phyloP scores from a whole-genome alignment of 2,329 filamentous ascomycete genomes.

The Phyllosticta ampelicida region DNA sequence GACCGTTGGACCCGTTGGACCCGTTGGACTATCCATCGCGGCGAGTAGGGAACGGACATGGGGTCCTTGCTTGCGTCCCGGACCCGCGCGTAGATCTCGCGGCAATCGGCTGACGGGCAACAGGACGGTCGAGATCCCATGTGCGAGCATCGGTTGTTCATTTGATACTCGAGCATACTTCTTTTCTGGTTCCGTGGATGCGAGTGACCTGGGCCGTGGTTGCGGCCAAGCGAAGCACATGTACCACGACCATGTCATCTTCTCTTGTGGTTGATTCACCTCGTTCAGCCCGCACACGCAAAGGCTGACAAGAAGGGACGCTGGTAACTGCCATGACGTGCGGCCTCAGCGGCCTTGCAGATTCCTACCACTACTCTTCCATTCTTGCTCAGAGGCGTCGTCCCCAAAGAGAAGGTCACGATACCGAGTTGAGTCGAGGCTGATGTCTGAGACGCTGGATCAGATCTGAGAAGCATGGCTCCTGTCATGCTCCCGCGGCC shows the following conservation, averaged over 20 bases:
- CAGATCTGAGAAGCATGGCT: constrained; percentile 2
- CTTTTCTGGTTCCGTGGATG: constrained; percentile 1
- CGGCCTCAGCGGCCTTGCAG: constrained; percentile 2
- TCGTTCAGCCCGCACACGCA: background rate
- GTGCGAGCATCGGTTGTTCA: background rate
- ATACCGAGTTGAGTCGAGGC: background rate
- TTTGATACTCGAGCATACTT: constrained; percentile 3
- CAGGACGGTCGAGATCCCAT: background rate
- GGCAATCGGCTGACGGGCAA: constrained; percentile 5
- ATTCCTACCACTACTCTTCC: background rate
- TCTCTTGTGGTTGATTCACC: background rate
- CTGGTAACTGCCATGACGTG: background rate
- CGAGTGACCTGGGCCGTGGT: constrained; percentile 3
- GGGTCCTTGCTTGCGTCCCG: background rate
- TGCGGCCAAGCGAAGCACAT: constrained; percentile 5
- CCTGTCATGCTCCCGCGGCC: background rate
- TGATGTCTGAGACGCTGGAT: constrained; percentile 1
- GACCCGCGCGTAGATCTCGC: constrained; percentile 7
- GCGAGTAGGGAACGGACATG: background rate
- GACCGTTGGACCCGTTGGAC: background rate
- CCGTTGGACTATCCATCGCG: background rate
- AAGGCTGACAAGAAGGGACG: background rate
- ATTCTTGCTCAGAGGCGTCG: background rate
- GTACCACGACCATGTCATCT: constrained; percentile 6
- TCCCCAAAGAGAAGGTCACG: constrained; percentile 1